phyloP scores from a whole-genome alignment of 768 basidiomycete species.

The Mycena amicta region DNA sequence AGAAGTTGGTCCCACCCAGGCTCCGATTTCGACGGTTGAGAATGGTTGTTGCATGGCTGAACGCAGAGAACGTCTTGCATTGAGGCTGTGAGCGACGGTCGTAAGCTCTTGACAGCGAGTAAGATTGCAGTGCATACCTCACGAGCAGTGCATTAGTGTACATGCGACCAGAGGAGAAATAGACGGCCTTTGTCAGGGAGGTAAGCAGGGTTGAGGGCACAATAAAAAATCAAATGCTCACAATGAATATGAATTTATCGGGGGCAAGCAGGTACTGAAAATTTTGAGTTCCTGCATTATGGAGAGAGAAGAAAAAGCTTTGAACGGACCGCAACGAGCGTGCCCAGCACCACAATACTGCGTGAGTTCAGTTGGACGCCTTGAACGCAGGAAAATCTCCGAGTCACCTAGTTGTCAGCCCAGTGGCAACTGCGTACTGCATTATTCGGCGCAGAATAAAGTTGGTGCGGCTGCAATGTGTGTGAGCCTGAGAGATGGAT shows the following conservation, averaged over 20 bases:
- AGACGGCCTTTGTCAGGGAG: neutral
- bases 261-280: neutral
- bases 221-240: too few relatives aligned
- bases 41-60: too few relatives aligned
- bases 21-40: too few relatives aligned
- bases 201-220: neutral
- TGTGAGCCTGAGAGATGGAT: too few relatives aligned
- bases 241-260: neutral
- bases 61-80: too few relatives aligned
- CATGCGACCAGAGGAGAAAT: neutral
- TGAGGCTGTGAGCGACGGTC: too few relatives aligned
- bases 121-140: neutral
- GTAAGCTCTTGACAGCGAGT: too few relatives aligned
- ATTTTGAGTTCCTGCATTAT: neutral
- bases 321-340: neutral
- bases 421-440: neutral
- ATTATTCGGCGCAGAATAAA: neutral
- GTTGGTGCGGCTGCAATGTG: neutral
- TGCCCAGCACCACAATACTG: neutral
- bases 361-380: neutral
- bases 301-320: too few relatives aligned
- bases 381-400: too few relatives aligned
- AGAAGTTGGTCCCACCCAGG: too few relatives aligned
- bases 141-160: neutral
- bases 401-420: neutral